Evolutionary conservation across 139 green algal species (phyloP).

Genomic region (Chlorella sp.): DNA sequence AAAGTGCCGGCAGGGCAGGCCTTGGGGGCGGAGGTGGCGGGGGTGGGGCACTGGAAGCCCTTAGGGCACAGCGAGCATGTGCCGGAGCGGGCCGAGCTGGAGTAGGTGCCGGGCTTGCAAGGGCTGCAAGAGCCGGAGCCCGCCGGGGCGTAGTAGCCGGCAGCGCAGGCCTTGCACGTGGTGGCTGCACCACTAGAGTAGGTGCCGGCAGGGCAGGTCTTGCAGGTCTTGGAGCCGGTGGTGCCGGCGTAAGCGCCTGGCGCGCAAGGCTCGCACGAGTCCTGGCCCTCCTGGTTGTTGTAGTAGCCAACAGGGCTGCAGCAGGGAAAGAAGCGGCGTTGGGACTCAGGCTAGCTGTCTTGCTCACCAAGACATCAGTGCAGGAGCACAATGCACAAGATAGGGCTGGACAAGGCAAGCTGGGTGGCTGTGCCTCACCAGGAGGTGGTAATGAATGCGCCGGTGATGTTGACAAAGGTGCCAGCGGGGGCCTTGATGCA

Average conservation of each 20-base stretch:
- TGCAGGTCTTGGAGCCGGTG: not conserved
- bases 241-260: not conserved
- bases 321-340: too few species aligned
- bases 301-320: too few species aligned
- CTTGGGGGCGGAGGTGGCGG: not conserved
- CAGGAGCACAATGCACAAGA: too few species aligned
- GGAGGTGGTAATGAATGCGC: not conserved
- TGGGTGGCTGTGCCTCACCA: not conserved
- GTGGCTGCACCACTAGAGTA: not conserved
- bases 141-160: not conserved
- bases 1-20: not conserved
- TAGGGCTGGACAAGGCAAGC: too few species aligned
- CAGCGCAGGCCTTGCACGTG: not conserved
- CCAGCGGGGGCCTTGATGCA: not conserved
- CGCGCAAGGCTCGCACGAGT: not conserved
- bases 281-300: not conserved
- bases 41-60: slow-evolving; percentile 7
- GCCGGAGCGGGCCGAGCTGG: not conserved
- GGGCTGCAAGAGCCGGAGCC: not conserved
- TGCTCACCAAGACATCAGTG: too few species aligned
- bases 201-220: slow-evolving; percentile 2
- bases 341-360: too few species aligned
- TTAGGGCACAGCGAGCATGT: not conserved
- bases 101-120: not conserved
- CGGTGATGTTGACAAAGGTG: not conserved